phyloP scores from a whole-genome alignment of 306 rosid genomes.

The Dryas drummondii region DNA sequence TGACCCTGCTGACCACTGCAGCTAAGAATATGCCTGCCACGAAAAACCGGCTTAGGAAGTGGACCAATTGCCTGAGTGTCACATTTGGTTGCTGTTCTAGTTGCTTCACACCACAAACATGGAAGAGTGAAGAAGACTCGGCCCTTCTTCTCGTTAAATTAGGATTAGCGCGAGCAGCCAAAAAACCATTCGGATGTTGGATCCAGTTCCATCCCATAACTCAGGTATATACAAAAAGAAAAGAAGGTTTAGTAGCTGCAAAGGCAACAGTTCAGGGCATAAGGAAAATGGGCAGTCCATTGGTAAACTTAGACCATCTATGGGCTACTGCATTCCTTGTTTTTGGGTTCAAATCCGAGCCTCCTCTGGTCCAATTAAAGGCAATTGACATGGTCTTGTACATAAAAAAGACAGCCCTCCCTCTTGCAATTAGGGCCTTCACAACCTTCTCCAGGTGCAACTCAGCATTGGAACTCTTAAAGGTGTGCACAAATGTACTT shows the following conservation, averaged over 20 bases:
- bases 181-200: constrained; percentile 55
- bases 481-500: constrained; percentile 79
- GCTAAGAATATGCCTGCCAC: constrained; percentile 50
- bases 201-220: constrained; percentile 76
- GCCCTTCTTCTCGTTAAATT: constrained; percentile 61
- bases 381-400: constrained; percentile 66
- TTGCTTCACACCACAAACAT: constrained; percentile 53
- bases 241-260: constrained; percentile 68
- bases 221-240: constrained; percentile 54
- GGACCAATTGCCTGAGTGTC: constrained; percentile 46
- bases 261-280: constrained; percentile 65
- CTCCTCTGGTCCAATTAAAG: constrained; percentile 62
- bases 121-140: constrained; percentile 82
- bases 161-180: constrained; percentile 62
- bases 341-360: constrained; percentile 85
- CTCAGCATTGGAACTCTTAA: constrained; percentile 72
- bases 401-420: constrained; percentile 73
- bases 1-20: constrained; percentile 48
- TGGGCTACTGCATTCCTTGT: constrained; percentile 93
- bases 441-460: constrained; percentile 73
- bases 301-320: constrained; percentile 56
- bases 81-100: constrained; percentile 39
- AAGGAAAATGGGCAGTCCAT: constrained; percentile 50
- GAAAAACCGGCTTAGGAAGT: constrained; percentile 48
- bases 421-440: constrained; percentile 82